These are phyloP conservation scores for Apiospora koreana DNA, from an alignment of 2,329 filamentous ascomycete species.

Conservation along the genomic window DNA sequence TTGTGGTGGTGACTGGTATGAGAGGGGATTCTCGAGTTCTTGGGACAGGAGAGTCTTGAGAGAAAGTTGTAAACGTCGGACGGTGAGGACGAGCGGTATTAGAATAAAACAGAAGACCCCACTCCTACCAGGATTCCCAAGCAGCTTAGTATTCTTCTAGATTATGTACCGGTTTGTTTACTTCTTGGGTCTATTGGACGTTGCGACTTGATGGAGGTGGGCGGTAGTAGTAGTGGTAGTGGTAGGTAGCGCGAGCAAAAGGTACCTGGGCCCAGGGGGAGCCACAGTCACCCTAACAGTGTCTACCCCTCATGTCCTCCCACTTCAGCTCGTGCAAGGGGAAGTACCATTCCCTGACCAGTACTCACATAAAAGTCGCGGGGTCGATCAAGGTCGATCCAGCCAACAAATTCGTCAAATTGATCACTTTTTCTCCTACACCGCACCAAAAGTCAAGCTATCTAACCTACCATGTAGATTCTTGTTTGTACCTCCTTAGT, in stretches of 20 bases:
- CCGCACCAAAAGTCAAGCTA: not conserved
- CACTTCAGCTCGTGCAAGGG: not conserved
- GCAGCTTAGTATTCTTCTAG: not conserved
- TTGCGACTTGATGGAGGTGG: not conserved
- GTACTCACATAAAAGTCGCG: not conserved
- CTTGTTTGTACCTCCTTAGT: not conserved
- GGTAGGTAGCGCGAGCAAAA: not conserved
- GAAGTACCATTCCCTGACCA: slow-evolving; percentile 1
- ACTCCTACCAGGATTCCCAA: slow-evolving; percentile 5
- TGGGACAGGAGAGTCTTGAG: slow-evolving; percentile 1
- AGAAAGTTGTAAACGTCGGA: not conserved
- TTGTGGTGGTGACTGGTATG: not conserved
- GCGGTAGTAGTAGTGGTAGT: too few relatives aligned
- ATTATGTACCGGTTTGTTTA: slow-evolving; percentile 5
- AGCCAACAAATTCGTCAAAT: slow-evolving; percentile 1
- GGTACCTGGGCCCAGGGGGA: not conserved
- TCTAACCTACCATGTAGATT: not conserved
- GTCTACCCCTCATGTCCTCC: not conserved
- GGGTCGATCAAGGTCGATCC: not conserved
- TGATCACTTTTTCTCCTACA: not conserved
- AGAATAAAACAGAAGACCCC: slow-evolving; percentile 7
- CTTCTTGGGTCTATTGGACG: not conserved
- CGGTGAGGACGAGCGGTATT: slow-evolving; percentile 8
- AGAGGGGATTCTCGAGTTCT: not conserved
- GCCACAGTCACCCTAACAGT: not conserved